Conservation (phyloP, 2,329 filamentous ascomycete species). For the Aspergillus sp. region DNA sequence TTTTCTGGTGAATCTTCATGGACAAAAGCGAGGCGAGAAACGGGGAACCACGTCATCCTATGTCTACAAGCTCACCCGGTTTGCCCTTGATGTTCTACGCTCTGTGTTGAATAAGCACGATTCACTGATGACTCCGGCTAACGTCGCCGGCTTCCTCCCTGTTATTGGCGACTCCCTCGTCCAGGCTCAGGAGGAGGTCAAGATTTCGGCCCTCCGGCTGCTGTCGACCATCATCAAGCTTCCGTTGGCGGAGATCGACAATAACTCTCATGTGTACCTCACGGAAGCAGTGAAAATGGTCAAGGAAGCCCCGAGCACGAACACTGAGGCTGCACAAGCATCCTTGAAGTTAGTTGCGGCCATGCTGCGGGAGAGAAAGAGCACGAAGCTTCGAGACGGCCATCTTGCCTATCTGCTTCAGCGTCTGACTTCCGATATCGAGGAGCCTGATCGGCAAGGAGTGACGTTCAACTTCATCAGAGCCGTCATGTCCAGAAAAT, state of each 20-base stretch:
- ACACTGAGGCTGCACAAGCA: constrained; percentile 80
- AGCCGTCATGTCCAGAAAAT: constrained; percentile 77
- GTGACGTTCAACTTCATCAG: constrained; percentile 93
- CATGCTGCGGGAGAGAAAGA: constrained; percentile 75
- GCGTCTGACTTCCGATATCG: constrained; percentile 81
- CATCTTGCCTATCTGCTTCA: constrained; percentile 79
- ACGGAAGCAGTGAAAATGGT: constrained; percentile 82
- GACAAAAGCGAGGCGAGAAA: constrained; percentile 69
- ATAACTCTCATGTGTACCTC: constrained; percentile 72
- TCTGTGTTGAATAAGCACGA: constrained; percentile 84
- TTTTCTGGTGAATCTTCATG: constrained; percentile 75
- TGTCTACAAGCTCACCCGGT: constrained; percentile 81
- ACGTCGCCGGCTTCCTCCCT: constrained; percentile 81
- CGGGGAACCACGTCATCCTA: constrained; percentile 73
- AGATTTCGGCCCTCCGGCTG: constrained; percentile 81
- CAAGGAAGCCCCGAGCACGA: constrained; percentile 72
- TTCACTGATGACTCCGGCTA: constrained; percentile 71
- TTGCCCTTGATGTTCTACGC: constrained; percentile 82
- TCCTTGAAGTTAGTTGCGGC: constrained; percentile 84
- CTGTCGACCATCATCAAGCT: constrained; percentile 82
- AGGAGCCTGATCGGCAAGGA: constrained; percentile 87
- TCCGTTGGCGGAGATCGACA: constrained; percentile 67
- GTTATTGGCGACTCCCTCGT: constrained; percentile 85
- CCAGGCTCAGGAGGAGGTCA: constrained; percentile 85
- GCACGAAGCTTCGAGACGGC: constrained; percentile 72